Evolutionary conservation across 306 rosid species (phyloP).

Genomic region (Luffa aegyptiaca): DNA sequence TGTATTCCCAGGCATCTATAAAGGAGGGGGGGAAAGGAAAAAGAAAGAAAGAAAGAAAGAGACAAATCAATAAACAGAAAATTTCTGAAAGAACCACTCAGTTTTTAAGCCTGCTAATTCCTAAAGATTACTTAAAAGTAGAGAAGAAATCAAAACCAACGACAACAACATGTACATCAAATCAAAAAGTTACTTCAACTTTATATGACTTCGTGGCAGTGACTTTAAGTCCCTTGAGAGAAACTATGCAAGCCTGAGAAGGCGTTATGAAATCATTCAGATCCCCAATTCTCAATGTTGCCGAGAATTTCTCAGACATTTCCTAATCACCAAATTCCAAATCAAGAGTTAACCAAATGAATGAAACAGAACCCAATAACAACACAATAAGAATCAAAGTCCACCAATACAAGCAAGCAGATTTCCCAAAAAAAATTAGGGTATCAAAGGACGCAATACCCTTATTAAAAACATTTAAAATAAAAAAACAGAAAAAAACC

Average conservation of each 20-base stretch:
- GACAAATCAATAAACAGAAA: neutral
- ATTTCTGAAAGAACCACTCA: neutral
- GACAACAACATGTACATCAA: neutral
- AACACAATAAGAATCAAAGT: neutral
- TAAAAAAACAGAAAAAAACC: neutral
- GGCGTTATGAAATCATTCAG: constrained; percentile 90
- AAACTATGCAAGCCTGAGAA: constrained; percentile 83
- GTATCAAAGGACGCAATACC: neutral
- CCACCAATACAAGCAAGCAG: neutral
- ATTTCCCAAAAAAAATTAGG: neutral
- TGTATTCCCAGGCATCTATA: too few species aligned
- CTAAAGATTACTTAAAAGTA: neutral
- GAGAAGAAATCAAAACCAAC: neutral
- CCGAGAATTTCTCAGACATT: constrained; percentile 89
- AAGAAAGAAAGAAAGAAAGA: neutral
- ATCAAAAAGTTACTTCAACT: constrained; percentile 33
- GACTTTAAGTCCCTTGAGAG: constrained; percentile 65
- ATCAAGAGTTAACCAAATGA: neutral
- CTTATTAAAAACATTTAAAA: neutral
- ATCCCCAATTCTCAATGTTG: constrained; percentile 82
- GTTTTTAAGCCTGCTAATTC: neutral
- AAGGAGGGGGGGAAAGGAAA: neutral
- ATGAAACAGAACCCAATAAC: neutral
- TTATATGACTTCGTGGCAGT: constrained; percentile 34
- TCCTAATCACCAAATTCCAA: neutral